Base-by-base conservation (phyloP, 306 rosid genomes). In the Vigna unguiculata region DNA sequence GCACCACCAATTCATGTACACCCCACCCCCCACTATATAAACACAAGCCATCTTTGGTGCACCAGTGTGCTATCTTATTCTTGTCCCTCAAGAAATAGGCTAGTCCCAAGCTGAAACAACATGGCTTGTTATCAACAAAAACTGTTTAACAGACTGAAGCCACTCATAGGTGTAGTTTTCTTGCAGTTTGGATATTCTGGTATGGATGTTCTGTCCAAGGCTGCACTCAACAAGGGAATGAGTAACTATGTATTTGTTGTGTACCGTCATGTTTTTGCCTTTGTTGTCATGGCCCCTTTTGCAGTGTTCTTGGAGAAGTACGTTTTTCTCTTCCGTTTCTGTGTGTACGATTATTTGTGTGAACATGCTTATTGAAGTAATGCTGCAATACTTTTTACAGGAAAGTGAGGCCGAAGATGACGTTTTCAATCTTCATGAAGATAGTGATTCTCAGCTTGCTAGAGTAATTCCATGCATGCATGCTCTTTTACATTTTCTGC, bases 321-420 rank as follows among this genome's bases (percentile, higher is more conserved):
- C 5, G 58, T 81, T 15, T 64, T 25, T 22, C 2, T n/a, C 3
- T 22, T 16, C 34, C 54, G 28, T 30, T 5, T 9, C 1, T 30
- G 25, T 49, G 4, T 25, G 14, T 24, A 7, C 41, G 10, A 34
- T 14, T 47, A 17, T 1, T 38, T 65, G 41, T 58, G 9, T 24
- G 69, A 69, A 40, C 15, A 73, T 58, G 38, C n/a, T 41, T 63
- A 17, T 38, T 80, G 49, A 76, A 48, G 53, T 60, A 40, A 40
- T 75, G 71, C 38, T 71, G 1, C 28, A 10, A 34, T 49, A 55
- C 34, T 78, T 66, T 89, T 71, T 9, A 74, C 97, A 92, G 99
- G 90, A 91, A 91, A 87, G 86, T 80, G 19, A 85, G 99, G 80
- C 98, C 97, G 11, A 95, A 85, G 89, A 95, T 95, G 99, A 90